These are phyloP conservation scores for Metschnikowia lachancei DNA, from an alignment of 805 yeast genomes.

Conservation along the genomic window DNA sequence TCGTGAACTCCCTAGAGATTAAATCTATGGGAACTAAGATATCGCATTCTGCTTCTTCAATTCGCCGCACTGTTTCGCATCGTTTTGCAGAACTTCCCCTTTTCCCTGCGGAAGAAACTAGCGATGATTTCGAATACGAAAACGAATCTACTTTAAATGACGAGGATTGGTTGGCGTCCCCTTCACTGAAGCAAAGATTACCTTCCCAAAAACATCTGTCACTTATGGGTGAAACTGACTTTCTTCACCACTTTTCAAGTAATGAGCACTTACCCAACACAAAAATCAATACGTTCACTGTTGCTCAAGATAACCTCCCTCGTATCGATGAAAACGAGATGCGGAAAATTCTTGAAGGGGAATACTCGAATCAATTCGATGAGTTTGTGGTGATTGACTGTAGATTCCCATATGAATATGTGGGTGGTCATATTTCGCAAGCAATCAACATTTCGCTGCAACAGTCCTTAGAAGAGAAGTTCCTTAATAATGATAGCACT, in stretches of 20 bases:
- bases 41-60: constrained; percentile 14
- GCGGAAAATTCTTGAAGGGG: constrained; percentile 56
- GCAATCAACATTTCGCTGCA: constrained; percentile 77
- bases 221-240: neutral
- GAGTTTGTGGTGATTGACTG: constrained; percentile 73
- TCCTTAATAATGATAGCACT: constrained; percentile 30
- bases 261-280: constrained; percentile 34
- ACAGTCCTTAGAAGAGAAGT: constrained; percentile 58
- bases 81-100: constrained; percentile 13
- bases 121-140: constrained; percentile 13
- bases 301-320: constrained; percentile 60
- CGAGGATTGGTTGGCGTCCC: constrained; percentile 19
- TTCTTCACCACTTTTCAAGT: constrained; percentile 17
- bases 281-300: constrained; percentile 29
- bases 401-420: constrained; percentile 86
- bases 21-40: constrained; percentile 15
- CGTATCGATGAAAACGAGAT: constrained; percentile 61
- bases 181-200: constrained; percentile 17
- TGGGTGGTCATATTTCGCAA: constrained; percentile 87
- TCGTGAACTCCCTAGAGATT: constrained; percentile 20
- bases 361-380: constrained; percentile 48
- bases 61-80: constrained; percentile 14
- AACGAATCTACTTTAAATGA: constrained; percentile 21
- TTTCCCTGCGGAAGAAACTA: constrained; percentile 16
- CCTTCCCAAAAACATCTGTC: neutral